Evolutionary conservation across 805 yeast species (phyloP), one percentile per base, ranked within the genome.

Genomic region (Wickerhamomyces queroliae): DNA sequence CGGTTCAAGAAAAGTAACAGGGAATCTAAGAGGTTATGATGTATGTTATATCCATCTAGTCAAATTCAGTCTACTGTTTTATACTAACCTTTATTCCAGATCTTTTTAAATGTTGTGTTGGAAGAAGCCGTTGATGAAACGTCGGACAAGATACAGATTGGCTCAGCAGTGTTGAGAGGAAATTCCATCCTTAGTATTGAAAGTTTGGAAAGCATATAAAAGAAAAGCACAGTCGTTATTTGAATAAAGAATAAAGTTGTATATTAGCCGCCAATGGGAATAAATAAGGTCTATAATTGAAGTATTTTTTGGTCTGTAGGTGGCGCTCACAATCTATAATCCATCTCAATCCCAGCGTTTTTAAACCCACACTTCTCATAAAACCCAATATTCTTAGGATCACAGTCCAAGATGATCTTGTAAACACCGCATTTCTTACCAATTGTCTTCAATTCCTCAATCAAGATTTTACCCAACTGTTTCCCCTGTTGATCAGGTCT

Each of bases 401-500:
- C 82, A 62, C 98, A 91, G 64, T 91, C 97, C 52, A 91, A 67
- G 31, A 91, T 87, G 15, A 86, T 81, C 65, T 91, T 91, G 64
- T 91, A 91, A 54, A 95, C 88, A 5, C 91, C 93, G 12, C 52
- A 55, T 3, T 62, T 52, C 38, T 71, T 50, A 2, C 85, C 96
- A 23, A 84, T 55, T 19, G 67, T 63, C 4, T 81, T 73, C 55
- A 91, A 67, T 8, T 74, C 66, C 15, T 69, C 64, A 48, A 91
- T 85, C 61, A 91, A 58, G 15, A 70, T 63, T 48, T 70, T 66
- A 0, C 99, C 99, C 35, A 91, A 65, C 49, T 77, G 77, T 56
- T 82, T 80, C 7, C 99, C 99, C 55, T 90, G 97, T 56, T 85
- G 85, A 16, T 70, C 63, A 23, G 59, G 56, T 16, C 78, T 70